Evolutionary conservation across 306 rosid species (phyloP), one percentile per base, ranked within the genome.

Genomic region (Gastrolobium villosum): DNA sequence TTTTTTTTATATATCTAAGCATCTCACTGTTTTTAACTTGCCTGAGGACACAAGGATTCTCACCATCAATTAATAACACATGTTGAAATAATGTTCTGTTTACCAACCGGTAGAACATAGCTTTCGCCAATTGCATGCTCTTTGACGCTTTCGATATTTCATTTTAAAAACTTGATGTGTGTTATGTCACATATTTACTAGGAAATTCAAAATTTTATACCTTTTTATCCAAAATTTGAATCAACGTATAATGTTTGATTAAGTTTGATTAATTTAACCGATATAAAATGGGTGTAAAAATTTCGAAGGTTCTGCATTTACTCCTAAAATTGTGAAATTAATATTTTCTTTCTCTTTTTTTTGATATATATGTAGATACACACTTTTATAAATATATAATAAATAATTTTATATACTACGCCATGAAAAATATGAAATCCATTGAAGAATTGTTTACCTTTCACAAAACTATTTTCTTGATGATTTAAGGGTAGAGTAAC

Each of bases 61-160:
- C n/a, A 1, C 32, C 56, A 1, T 45, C 36, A 46, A 7, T 20
- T 13, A 69, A 60, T 49, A 15, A 30, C 63, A 48, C 45, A 39
- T 28, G 53, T 15, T 41, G 49, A 66, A 67, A 41, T n/a, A 8
- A 1, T 54, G 5, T 34, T 32, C 7, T 52, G 68, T 79, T 70
- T 60, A 70, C 78, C 83, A 70, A 79, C 72, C 46, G 0, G 8
- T 74, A 31, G 15, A 43, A 44, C 34, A 4, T 14, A 36, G 76
- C 4, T 60, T 61, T 78, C 76, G 69, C 70, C 41, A 2, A 32
- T 41, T 34, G 6, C 13, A n/a, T 40, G 53, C 43, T 72, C 3
- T 10, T 20, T 20, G 60, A 48, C 40, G 1, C 36, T 6, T 30
- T 4, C 3, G 5, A 2, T 9, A 6, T 41, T 41, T 10, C 20